Percentiles rank a stretch among this genome's conserved stretches.
Evolutionary conservation across 2,329 filamentous ascomycete species (phyloP).

Genomic region (Aspergillus nomiae): DNA sequence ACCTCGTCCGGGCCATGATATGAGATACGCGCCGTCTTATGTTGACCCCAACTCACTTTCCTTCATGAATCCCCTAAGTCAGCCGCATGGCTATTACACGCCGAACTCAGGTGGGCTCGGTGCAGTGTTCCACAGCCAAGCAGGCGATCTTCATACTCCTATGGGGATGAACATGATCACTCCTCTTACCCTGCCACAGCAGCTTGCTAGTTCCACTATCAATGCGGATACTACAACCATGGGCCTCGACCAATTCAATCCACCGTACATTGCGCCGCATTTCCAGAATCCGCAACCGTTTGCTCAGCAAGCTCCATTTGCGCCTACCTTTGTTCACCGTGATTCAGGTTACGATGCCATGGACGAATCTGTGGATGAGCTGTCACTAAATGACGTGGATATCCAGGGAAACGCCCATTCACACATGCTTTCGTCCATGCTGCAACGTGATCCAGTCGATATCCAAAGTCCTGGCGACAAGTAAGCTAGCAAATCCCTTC

Average conservation of each 20-base stretch:
- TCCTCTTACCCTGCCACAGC: constrained; percentile 74
- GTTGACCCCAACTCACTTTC: constrained; percentile 83
- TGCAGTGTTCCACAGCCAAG: constrained; percentile 78
- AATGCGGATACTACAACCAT: constrained; percentile 62
- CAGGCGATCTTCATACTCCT: constrained; percentile 85
- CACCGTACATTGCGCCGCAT: constrained; percentile 57
- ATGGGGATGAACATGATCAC: constrained; percentile 75
- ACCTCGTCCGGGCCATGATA: constrained; percentile 77
- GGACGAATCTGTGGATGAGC: constrained; percentile 67
- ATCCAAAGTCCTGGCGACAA: constrained; percentile 55
- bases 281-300: constrained; percentile 74
- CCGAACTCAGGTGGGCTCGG: constrained; percentile 78
- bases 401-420: constrained; percentile 57
- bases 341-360: constrained; percentile 79
- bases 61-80: constrained; percentile 77
- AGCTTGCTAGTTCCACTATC: constrained; percentile 62
- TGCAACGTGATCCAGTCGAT: constrained; percentile 30
- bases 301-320: constrained; percentile 63
- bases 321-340: constrained; percentile 80
- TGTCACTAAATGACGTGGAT: constrained; percentile 61
- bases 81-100: constrained; percentile 81
- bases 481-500: constrained; percentile 29
- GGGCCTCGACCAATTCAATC: constrained; percentile 68
- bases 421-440: constrained; percentile 40
- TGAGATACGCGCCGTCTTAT: constrained; percentile 85